Evolutionary conservation across 495 filamentous ascomycete genomes (phyloP).

Genomic region (Penicillium macrosclerotiorum): DNA sequence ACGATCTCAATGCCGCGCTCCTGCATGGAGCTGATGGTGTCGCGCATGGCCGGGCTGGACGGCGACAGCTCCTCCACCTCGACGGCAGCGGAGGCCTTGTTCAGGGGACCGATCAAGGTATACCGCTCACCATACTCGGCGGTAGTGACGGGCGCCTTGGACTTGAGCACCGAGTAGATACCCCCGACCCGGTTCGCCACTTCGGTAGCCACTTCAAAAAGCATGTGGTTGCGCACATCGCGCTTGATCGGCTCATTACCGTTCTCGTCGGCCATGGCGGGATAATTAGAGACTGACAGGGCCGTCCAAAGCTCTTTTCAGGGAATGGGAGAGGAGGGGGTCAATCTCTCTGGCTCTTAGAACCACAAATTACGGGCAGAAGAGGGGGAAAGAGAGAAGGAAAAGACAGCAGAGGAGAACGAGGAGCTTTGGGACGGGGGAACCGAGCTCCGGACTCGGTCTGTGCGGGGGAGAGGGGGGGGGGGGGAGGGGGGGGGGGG

Average conservation of each 20-base stretch:
- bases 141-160: slow-evolving; percentile 95
- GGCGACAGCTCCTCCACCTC: slow-evolving; percentile 93
- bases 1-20: slow-evolving; percentile 85
- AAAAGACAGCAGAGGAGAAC: slow-evolving; percentile 6
- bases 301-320: too few relatives aligned
- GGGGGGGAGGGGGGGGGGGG: too few relatives aligned
- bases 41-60: slow-evolving; percentile 71
- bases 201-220: slow-evolving; percentile 96
- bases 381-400: slow-evolving; percentile 2
- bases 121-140: slow-evolving; percentile 98
- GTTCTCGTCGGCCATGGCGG: slow-evolving; percentile 33
- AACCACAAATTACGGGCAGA: too few relatives aligned
- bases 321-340: too few relatives aligned
- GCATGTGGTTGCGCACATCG: slow-evolving; percentile 75
- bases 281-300: neutral
- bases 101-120: slow-evolving; percentile 91
- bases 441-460: slow-evolving; percentile 25
- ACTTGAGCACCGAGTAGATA: slow-evolving; percentile 98
- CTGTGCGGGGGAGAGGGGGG: slow-evolving; percentile 27
- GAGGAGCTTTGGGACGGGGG: slow-evolving; percentile 9
- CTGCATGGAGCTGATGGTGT: slow-evolving; percentile 85
- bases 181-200: slow-evolving; percentile 97
- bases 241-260: slow-evolving; percentile 45
- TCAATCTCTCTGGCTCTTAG: too few relatives aligned
- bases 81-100: slow-evolving; percentile 85